Percentiles rank a stretch among this genome's conserved stretches.
phyloP scores from a whole-genome alignment of 495 filamentous ascomycete genomes.

The Neohortaea acidophila region DNA sequence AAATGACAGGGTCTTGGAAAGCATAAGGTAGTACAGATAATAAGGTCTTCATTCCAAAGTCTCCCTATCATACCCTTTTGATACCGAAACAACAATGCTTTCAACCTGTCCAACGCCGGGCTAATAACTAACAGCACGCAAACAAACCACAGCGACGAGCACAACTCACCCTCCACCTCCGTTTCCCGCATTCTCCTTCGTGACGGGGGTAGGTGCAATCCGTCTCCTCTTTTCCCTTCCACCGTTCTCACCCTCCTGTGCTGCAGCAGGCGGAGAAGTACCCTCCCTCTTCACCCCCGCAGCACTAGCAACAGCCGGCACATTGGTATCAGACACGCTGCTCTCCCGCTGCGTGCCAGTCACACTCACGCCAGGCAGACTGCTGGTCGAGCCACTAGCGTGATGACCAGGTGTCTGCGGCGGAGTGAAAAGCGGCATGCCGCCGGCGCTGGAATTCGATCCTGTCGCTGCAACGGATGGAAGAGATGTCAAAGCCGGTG shows the following conservation, averaged over 20 bases:
- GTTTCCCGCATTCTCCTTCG: constrained; percentile 1
- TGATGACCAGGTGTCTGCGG: constrained; percentile 27
- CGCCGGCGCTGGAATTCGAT: constrained; percentile 19
- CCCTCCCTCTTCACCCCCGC: constrained; percentile 16
- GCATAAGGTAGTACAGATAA: no score
- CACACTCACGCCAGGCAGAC: constrained; percentile 8
- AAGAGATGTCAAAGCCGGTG: constrained; percentile 22
- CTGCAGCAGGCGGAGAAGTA: constrained; percentile 4
- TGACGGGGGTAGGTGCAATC: constrained; percentile 27
- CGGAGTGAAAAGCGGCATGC: constrained; percentile 27
- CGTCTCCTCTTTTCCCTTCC: constrained; percentile 24
- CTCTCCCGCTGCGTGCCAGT: constrained; percentile 17
- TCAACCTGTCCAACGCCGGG: constrained; percentile 1
- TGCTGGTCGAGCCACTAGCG: constrained; percentile 23
- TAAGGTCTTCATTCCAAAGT: no score
- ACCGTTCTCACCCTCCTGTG: constrained; percentile 17
- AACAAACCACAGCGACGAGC: neutral
- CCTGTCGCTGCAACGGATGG: constrained; percentile 26
- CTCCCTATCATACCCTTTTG: no score
- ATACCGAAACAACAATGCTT: neutral
- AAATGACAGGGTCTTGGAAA: no score
- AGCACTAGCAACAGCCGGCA: neutral
- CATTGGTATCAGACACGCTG: constrained; percentile 1
- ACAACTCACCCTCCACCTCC: neutral
- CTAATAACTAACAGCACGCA: constrained; percentile 1